Percentiles rank a stretch among this genome's conserved stretches.
These are phyloP conservation scores for Myriosclerotinia duriaeana DNA, from an alignment of 2,329 filamentous ascomycete species.

Conservation along the genomic window DNA sequence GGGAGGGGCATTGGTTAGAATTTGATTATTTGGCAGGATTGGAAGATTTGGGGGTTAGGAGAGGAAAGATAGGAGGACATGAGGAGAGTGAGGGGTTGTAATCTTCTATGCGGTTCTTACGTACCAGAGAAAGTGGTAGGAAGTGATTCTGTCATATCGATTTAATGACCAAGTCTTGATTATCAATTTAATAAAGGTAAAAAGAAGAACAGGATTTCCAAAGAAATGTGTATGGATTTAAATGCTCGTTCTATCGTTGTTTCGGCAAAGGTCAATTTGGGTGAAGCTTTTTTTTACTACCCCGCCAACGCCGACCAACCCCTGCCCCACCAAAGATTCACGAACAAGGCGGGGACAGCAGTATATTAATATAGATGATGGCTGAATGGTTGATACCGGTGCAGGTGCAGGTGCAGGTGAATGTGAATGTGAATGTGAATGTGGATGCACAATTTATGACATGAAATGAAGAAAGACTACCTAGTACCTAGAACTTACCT, in stretches of 20 bases:
- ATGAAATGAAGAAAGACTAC: no score
- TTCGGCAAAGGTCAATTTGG: background rate
- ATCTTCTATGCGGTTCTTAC: background rate
- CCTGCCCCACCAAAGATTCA: constrained; percentile 1
- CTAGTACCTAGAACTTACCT: background rate
- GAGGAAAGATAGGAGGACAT: background rate
- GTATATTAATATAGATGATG: background rate
- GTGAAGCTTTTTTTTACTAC: constrained; percentile 6
- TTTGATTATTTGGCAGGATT: background rate
- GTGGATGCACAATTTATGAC: background rate
- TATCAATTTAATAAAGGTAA: background rate
- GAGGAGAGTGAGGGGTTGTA: background rate
- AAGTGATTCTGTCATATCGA: constrained; percentile 20
- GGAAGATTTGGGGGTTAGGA: no score
- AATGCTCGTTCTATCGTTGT: background rate
- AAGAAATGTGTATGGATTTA: background rate
- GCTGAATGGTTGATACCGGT: background rate
- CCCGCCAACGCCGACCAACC: background rate
- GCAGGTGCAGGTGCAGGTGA: no score
- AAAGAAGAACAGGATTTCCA: background rate
- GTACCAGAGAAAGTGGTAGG: constrained; percentile 22
- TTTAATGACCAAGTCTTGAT: background rate
- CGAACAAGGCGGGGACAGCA: background rate
- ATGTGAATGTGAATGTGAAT: no score
- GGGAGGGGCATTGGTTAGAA: background rate